Base-by-base conservation (phyloP, 331 rosid species). In the Malus hybrid region DNA sequence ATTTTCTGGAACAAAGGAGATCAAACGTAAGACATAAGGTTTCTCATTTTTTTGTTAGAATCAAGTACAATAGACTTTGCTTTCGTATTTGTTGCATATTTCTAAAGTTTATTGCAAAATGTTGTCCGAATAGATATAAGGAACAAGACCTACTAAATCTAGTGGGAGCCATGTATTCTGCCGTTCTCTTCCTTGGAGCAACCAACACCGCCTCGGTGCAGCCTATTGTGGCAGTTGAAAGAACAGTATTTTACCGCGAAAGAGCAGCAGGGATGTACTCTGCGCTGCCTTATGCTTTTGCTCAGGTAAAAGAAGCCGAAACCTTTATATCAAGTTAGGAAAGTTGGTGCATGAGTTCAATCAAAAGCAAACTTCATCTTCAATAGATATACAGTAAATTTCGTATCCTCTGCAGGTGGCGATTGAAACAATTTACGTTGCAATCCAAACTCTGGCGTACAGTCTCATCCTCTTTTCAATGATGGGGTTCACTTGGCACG, bases 191-290 rank as follows among this genome's bases (percentile, higher is more conserved):
- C 83, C 82, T 87, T 60, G 93, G 91, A 81, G 78, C 68, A 70
- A 69, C 82, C 72, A 85, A 89, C 82, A 71, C 85, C 13, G 0
- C 72, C 33, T 1, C 82, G 9, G 89, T 85, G 26, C 87, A 78
- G 80, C 84, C 91, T 26, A 78, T 85, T 62, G 91, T 89, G 67
- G 85, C 89, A 32, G 61, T 82, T 79, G 93, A 83, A 83, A 85
- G 89, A 83, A 85, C 88, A 5, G 89, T 82, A 53, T 89, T 87
- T 80, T 87, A 89, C 82, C 88, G 89, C 2, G 93, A 89, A 85
- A 87, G 78, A 83, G 91, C 91, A 0, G 88, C 93, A 4, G 91
- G 89, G 66, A 81, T 89, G 91, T 89, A 87, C 81, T 87, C 89
- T 24, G 76, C 89, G 34, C 78, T 89, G 53, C 91, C 93, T 34